Evolutionary conservation across 352 stramenopile genomes (phyloP).

Genomic region (Globisporangium heterothallicum): DNA sequence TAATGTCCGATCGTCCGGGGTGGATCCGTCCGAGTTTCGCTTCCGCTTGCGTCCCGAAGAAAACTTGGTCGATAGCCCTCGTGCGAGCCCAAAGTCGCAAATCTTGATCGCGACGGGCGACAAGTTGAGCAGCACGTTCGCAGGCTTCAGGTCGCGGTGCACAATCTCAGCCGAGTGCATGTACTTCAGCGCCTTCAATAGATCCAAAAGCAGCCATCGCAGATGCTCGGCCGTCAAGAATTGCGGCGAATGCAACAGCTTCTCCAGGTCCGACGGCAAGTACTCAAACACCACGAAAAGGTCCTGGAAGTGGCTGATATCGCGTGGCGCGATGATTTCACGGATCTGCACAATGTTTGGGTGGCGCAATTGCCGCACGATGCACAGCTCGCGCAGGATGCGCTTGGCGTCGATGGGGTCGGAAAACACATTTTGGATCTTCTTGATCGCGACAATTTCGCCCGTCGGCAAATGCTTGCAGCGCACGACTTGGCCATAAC

Average conservation of each 20-base stretch:
- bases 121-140: constrained; percentile 85
- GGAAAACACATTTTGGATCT: constrained; percentile 87
- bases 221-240: constrained; percentile 82
- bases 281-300: constrained; percentile 87
- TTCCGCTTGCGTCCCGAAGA: constrained; percentile 44
- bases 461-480: constrained; percentile 86
- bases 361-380: constrained; percentile 77
- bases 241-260: constrained; percentile 80
- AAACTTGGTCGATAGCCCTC: constrained; percentile 58
- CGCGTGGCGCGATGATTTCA: constrained; percentile 77
- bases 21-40: constrained; percentile 36
- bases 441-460: constrained; percentile 87
- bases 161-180: constrained; percentile 88
- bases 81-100: constrained; percentile 79
- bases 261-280: constrained; percentile 78
- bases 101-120: constrained; percentile 86
- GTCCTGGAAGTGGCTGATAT: constrained; percentile 73
- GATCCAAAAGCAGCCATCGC: constrained; percentile 77
- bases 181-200: constrained; percentile 87
- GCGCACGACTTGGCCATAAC: constrained; percentile 82
- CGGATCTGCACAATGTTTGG: constrained; percentile 86
- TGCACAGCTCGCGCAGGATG: constrained; percentile 80
- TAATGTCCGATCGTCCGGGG: constrained; percentile 49
- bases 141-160: constrained; percentile 84
- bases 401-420: constrained; percentile 85